Conservation (phyloP, 2,329 filamentous ascomycete genomes). For the Calonectria pteridis region DNA sequence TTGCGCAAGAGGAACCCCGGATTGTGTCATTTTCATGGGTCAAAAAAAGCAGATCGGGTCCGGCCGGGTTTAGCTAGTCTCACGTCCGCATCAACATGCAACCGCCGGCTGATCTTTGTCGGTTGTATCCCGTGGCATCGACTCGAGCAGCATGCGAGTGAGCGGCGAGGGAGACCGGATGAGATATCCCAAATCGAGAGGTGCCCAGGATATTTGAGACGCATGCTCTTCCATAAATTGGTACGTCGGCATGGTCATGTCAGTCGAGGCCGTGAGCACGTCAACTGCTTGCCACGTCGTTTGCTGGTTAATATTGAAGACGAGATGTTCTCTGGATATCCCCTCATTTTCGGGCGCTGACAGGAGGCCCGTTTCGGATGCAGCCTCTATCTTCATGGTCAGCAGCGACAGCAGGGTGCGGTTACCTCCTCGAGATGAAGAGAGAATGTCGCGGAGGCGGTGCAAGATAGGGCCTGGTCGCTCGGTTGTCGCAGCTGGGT, state of each 20-base stretch:
- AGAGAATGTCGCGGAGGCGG: slow-evolving; percentile 54
- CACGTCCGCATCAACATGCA: slow-evolving; percentile 7
- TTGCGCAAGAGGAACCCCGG: slow-evolving; percentile 31
- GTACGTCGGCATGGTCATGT: slow-evolving; percentile 39
- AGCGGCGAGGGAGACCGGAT: slow-evolving; percentile 43
- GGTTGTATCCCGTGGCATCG: slow-evolving; percentile 37
- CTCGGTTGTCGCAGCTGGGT: slow-evolving; percentile 31
- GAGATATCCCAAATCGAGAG: slow-evolving; percentile 42
- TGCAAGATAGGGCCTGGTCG: slow-evolving; percentile 52
- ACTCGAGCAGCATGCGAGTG: slow-evolving; percentile 43
- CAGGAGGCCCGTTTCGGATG: slow-evolving; percentile 35
- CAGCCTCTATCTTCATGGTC: slow-evolving; percentile 44
- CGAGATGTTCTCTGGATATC: slow-evolving; percentile 1
- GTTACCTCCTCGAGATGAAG: slow-evolving; percentile 58
- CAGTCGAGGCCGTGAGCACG: slow-evolving; percentile 33
- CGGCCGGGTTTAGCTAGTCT: background rate
- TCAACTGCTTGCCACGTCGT: slow-evolving; percentile 32
- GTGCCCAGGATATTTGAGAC: slow-evolving; percentile 43
- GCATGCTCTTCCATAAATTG: slow-evolving; percentile 45
- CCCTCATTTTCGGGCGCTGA: slow-evolving; percentile 20
- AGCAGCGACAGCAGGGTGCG: slow-evolving; percentile 53
- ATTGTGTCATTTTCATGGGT: slow-evolving; percentile 33
- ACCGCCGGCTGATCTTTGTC: slow-evolving; percentile 32
- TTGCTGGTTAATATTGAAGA: slow-evolving; percentile 28
- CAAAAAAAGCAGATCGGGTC: slow-evolving; percentile 12